Base-by-base conservation (phyloP, 345 rosid species). In the Iberis pinnata region DNA sequence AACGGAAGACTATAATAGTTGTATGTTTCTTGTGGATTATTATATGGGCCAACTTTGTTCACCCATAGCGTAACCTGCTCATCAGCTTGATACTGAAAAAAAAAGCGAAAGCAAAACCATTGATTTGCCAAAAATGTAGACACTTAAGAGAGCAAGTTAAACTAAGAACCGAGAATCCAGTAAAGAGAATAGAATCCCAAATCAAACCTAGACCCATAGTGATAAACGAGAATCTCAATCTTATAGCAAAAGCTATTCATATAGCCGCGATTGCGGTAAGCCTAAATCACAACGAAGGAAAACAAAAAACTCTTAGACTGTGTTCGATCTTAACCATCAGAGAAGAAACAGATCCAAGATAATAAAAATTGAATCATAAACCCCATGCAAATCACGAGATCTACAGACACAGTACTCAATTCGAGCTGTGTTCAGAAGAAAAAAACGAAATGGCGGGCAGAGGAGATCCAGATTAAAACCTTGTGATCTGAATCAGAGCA, bases 1-100 rank as follows among this genome's bases (percentile, higher is more conserved):
- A 88, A 93, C 16, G 99, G 99, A 70, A 93, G 97, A 74, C 90
- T 82, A 84, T 86, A 86, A 59, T 93, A 93, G 77, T 93, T 93
- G 72, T 93, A 93, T 1, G 97, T 93, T 79, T 93, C 97, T 72
- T 93, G 99, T 24, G 99, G 99, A 70, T 93, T 93, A 72, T 93
- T 88, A 61, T 93, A 93, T 12, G 99, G 99, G 19, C 99, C 99
- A 70, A 88, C 97, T 63, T 93, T 93, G 66, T 93, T 93, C 20
- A 93, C 99, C 99, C 99, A 93, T 51, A 93, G 86, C 18, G 82
- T 88, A 58, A 93, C 89, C 16, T 74, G 70, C 9, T 93, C 99
- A 54, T 73, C 90, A 27, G 31, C 74, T 70, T 79, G 85, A 78
- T 86, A 93, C 99, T 93, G 81, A 32, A 70, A 49, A 13, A 67